Conservation (phyloP, 2,329 filamentous ascomycete genomes). For the Cytospora piceae region DNA sequence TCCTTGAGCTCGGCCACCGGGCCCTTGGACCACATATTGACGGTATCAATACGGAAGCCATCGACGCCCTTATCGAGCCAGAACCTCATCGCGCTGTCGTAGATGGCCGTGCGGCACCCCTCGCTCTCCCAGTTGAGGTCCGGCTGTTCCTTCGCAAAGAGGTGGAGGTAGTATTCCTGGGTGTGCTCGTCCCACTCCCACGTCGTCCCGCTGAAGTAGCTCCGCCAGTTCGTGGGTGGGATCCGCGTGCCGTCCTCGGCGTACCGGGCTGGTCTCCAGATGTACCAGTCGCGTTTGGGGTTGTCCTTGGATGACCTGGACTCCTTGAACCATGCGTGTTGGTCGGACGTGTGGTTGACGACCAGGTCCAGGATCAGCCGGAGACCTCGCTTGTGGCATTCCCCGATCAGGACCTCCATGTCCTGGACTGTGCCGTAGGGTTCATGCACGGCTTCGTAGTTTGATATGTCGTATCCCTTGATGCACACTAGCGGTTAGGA, state of each 20-base stretch:
- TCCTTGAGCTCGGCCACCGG: conserved; percentile 55
- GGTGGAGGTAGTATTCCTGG: conserved; percentile 74
- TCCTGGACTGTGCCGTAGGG: conserved; percentile 69
- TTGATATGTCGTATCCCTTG: conserved; percentile 68
- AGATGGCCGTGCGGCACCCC: conserved; percentile 69
- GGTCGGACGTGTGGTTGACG: conserved; percentile 75
- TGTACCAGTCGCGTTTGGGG: conserved; percentile 72
- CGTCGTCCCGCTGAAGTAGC: conserved; percentile 62
- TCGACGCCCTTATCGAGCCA: conserved; percentile 77
- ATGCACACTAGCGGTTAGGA: background rate
- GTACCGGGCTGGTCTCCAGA: conserved; percentile 49
- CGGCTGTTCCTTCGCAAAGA: conserved; percentile 77
- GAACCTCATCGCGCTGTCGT: conserved; percentile 73
- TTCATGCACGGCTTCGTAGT: conserved; percentile 65
- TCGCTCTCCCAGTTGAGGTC: conserved; percentile 86
- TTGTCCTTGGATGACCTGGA: conserved; percentile 63
- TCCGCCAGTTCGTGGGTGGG: conserved; percentile 77
- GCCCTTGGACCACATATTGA: conserved; percentile 70
- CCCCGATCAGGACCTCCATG: conserved; percentile 63
- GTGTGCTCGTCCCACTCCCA: conserved; percentile 77
- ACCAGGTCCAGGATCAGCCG: conserved; percentile 75
- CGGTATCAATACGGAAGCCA: conserved; percentile 75
- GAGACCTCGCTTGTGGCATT: conserved; percentile 66
- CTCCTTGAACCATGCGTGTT: conserved; percentile 73
- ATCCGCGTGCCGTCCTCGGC: conserved; percentile 61